Evolutionary conservation across 768 basidiomycete species (phyloP), one percentile per base, ranked within the genome.

Genomic region (Zangia roseola): DNA sequence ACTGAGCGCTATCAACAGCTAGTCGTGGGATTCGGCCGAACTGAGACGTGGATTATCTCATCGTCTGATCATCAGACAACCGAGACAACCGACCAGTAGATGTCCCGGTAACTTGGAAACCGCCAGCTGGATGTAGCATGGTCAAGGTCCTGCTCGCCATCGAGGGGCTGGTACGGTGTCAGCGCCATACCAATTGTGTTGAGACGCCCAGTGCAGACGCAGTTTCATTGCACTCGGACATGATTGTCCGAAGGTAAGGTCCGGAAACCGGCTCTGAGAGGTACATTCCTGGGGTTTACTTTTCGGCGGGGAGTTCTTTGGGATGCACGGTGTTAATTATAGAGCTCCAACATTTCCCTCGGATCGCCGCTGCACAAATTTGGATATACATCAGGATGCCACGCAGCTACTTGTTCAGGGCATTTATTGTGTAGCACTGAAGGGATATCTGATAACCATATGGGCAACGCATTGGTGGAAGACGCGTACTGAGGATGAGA

Each of bases 31-130:
- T 31, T 48, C 58, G 49, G 57, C 49, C 58, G 49, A 56, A 36
- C 4, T 10, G 35, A n/a, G 34, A 46, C 17, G 16, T 7, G 21
- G 16, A 38, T 53, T 46, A 47, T 38, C 35, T 40, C 30, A 46
- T 26, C 33, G 13, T 28, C n/a, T 35, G 44, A 55, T 33, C 5
- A 38, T 47, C 36, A 31, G 30, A 31, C 30, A 14, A 31, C 30
- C 30, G 6, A 37, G 24, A 35, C 34, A 28, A 34, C 43, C 34
- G 37, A 41, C 25, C 30, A 24, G 28, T 12, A 5, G 37, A 17
- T 19, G 10, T 5, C 21, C 23, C 56, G 52, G 54, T 52, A 31
- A 45, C 53, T 49, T 60, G 47, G 41, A 45, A 26, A 43, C 57
- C 2, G n/a, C 31, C 43, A 23, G n/a, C 20, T 9, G 20, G 23